Conservation (phyloP, 1,284 basidiomycete genomes). For the Ceratobasidium sp. region DNA sequence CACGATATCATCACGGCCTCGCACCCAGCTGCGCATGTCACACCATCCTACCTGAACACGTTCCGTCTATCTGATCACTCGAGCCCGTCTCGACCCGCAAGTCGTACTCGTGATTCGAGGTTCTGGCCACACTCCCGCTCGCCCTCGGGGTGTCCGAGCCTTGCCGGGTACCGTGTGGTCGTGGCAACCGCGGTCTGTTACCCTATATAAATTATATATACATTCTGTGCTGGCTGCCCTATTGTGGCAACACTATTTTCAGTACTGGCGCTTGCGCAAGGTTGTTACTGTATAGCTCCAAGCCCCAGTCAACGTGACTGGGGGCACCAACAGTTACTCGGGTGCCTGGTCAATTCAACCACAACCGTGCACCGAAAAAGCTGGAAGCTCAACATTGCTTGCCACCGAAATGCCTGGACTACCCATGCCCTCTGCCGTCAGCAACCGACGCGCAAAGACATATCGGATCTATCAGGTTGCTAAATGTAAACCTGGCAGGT, state of each 20-base stretch:
- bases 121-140: too few species aligned
- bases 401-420: constrained; percentile 2
- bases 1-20: too few species aligned
- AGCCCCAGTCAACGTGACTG: constrained; percentile 35
- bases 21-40: too few species aligned
- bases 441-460: background rate
- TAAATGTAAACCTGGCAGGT: constrained; percentile 13
- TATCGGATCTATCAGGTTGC: background rate
- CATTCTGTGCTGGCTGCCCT: background rate
- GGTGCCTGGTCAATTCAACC: constrained; percentile 43
- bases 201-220: too few species aligned
- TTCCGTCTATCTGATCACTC: too few species aligned
- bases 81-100: too few species aligned
- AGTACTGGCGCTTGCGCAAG: background rate
- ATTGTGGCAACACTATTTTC: background rate
- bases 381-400: too few species aligned
- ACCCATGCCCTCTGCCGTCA: background rate
- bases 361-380: background rate
- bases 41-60: too few species aligned
- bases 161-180: too few species aligned
- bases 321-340: constrained; percentile 16
- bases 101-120: too few species aligned
- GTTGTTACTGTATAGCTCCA: background rate
- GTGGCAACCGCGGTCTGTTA: too few species aligned
- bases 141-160: too few species aligned